Percentiles rank a stretch among this genome's conserved stretches.
Evolutionary conservation across 2,329 filamentous ascomycete species (phyloP).

Genomic region (Aspergillus ustus): DNA sequence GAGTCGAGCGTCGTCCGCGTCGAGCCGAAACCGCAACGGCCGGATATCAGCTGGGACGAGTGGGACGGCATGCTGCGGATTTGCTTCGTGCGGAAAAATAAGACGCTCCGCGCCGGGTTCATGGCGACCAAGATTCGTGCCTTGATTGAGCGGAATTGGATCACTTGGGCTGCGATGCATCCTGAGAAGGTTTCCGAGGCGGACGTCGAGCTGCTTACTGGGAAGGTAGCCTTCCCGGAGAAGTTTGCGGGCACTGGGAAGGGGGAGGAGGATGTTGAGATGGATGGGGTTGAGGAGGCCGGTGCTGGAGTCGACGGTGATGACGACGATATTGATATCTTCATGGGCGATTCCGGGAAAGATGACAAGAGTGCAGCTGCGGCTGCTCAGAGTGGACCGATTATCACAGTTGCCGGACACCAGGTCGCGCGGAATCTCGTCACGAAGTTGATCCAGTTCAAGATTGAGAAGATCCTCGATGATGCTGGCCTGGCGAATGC

Average conservation of each 20-base stretch:
- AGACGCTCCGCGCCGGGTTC: conserved; percentile 78
- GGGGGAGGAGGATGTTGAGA: conserved; percentile 21
- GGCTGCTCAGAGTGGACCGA: conserved; percentile 56
- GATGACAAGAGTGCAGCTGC: conserved; percentile 50
- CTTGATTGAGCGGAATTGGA: conserved; percentile 25
- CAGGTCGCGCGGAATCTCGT: conserved; percentile 75
- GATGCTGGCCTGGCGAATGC: conserved; percentile 76
- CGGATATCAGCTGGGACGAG: conserved; percentile 90
- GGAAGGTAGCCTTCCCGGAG: conserved; percentile 17
- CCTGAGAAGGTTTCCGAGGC: conserved; percentile 52
- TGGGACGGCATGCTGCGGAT: conserved; percentile 89
- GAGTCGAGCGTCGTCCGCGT: conserved; percentile 90
- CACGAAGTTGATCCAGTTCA: conserved; percentile 73
- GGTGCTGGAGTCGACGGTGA: conserved; percentile 41
- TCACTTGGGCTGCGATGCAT: conserved; percentile 24
- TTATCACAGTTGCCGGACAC: conserved; percentile 56
- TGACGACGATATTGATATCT: conserved; percentile 52
- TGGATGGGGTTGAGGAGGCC: conserved; percentile 48
- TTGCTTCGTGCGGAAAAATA: conserved; percentile 86
- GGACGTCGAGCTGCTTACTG: conserved; percentile 52
- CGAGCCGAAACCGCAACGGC: conserved; percentile 82
- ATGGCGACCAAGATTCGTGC: conserved; percentile 66
- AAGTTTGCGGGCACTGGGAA: conserved; percentile 1
- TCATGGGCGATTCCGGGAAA: conserved; percentile 44
- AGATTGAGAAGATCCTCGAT: conserved; percentile 78